Base-by-base conservation (phyloP, 108 stramenopile species). In the Conticribra guillardii region DNA sequence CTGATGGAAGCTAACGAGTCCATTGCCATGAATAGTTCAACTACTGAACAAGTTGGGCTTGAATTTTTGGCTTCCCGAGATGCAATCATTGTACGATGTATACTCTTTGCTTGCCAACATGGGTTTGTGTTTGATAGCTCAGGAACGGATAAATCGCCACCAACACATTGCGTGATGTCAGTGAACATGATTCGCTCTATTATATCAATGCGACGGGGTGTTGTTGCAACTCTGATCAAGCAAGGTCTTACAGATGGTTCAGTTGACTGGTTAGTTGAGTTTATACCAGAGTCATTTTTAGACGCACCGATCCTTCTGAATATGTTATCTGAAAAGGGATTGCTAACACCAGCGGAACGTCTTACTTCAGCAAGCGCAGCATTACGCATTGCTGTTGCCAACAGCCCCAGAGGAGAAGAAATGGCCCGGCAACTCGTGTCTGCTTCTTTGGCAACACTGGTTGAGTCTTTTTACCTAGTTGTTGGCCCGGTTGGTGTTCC, bases 401-500 rank as follows among this genome's bases (percentile, higher is more conserved):
- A 89, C 34, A 84, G 84, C 60, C 73, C 76, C 18, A 48, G 67
- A 30, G 71, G 85, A 32, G 83, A 86, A n/a, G 28, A 32, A 15
- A 76, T 76, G 16, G 80, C 87, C 15, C 52, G 78, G 16, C 46
- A 52, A 19, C 75, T 93, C 51, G 62, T 73, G 15, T 56, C 53
- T 31, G 74, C 69, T 15, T 79, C 87, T 9, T 57, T 88, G 45
- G 28, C 80, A 5, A 77, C 85, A 28, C 63, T 93, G 23, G 47
- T 89, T 15, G 80, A 84, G 7, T 84, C 82, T 7, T 90, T 93
- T 66, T 78, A 83, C 34, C 33, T 88, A 19, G 80, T 93, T 7
- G 50, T 88, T 49, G 89, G 87, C 19, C 89, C 89, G 23, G 76
- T 85, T 18, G 89, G 91, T 48, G 75, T 93, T 9, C 87, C 91